Evolutionary conservation across 2,329 filamentous ascomycete genomes (phyloP).

Genomic region (Trichoderma hamatum): DNA sequence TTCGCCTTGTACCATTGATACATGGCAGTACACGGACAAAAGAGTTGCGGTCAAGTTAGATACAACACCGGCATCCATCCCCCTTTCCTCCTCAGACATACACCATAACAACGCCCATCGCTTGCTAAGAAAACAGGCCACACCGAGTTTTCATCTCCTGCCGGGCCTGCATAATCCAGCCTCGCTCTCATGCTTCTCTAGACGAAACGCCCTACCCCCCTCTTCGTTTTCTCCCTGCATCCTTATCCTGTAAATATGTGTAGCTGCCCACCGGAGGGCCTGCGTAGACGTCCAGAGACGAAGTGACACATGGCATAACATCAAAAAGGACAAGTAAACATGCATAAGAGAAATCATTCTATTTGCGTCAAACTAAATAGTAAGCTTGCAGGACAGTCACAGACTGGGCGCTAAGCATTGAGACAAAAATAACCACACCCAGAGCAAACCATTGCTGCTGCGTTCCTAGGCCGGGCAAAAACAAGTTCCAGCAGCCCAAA

Average conservation of each 20-base stretch:
- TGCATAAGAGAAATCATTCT: conserved; percentile 17
- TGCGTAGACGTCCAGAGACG: conserved; percentile 5
- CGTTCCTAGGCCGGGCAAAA: background rate
- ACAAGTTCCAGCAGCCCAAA: background rate
- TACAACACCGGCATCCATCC: background rate
- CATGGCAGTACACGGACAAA: background rate
- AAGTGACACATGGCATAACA: conserved; percentile 22
- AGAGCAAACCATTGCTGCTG: background rate
- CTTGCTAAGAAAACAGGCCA: background rate
- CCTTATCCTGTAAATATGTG: background rate
- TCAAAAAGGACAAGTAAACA: conserved; percentile 7
- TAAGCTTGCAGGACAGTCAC: conserved; percentile 12
- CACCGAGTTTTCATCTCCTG: conserved; percentile 3
- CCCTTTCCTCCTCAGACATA: background rate
- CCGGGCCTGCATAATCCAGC: conserved; percentile 12
- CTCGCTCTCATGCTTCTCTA: background rate
- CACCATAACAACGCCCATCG: background rate
- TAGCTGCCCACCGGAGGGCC: background rate
- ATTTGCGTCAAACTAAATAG: conserved; percentile 16
- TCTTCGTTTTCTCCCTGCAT: conserved; percentile 8
- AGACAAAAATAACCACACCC: background rate
- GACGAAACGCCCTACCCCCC: background rate
- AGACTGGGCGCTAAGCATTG: conserved; percentile 1
- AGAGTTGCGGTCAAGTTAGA: background rate
- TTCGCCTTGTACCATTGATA: background rate